Evolutionary conservation across 2,329 filamentous ascomycete species (phyloP), one percentile per base, ranked within the genome.

Genomic region (Zasmidium angulare): DNA sequence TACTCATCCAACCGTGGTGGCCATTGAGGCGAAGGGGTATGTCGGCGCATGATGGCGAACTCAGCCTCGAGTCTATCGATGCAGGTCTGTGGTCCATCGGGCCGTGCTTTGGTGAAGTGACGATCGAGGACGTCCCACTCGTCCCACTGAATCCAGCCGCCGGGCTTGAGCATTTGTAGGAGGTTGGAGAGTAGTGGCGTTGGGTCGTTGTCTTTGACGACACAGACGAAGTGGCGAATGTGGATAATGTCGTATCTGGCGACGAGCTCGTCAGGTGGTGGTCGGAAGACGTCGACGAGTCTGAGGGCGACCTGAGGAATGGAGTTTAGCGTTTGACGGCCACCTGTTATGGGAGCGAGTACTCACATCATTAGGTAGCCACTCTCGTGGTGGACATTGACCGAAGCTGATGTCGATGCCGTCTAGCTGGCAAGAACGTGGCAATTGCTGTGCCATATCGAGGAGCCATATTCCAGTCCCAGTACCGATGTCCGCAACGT

Each of bases 171-270:
- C 64, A 66, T 64, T 3, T 53, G 29, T 17, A 66, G 55, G 17
- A 66, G 51, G 24, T 64, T 64, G 2, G 20, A 40, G 4, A 70
- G 59, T 1, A 70, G 51, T 20, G 65, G 55, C 1, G 59, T 51
- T 4, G 65, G 66, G 31, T 69, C 68, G 29, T 68, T 65, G 12
- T 63, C 57, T 14, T 63, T 58, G 20, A 69, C 58, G 1, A 66
- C 62, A 31, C 66, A 64, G 17, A 66, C 58, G 54, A 70, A 67
- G 43, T 67, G 63, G 40, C 68, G 63, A 26, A 71, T 60, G 52
- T 69, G 64, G 11, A 71, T 59, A 11, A 71, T 54, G 54, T 69
- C 68, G 60, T 65, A 71, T 20, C 58, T 54, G 26, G 58, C 47
- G 26, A 55, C 11, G 59, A 63, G 22, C 50, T 58, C 57, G 14